Evolutionary conservation across 1,139 yeast species (phyloP).

Genomic region (Kodamaea derodonti): DNA sequence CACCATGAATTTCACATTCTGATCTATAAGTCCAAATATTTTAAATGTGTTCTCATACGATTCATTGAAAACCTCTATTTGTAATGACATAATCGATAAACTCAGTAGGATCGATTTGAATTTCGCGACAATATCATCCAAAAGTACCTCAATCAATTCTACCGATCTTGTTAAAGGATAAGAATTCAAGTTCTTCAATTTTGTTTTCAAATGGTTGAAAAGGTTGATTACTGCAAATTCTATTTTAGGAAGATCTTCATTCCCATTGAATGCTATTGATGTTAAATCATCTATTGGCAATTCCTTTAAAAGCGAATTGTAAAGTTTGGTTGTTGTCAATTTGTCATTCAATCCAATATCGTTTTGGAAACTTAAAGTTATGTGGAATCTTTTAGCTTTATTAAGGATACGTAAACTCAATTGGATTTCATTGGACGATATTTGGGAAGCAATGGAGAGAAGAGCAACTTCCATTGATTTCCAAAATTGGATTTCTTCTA

Average conservation of each 20-base stretch:
- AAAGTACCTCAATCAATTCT: conserved; percentile 57
- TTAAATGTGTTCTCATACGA: conserved; percentile 14
- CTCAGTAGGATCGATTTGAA: conserved; percentile 20
- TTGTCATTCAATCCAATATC: conserved; percentile 70
- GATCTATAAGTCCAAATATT: conserved; percentile 27
- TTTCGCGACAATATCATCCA: conserved; percentile 29
- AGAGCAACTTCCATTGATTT: conserved; percentile 64
- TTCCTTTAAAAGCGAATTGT: conserved; percentile 64
- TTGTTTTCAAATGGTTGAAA: conserved; percentile 58
- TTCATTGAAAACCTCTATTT: conserved; percentile 20
- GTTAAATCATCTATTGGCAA: conserved; percentile 64
- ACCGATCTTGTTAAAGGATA: conserved; percentile 69
- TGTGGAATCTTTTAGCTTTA: conserved; percentile 74
- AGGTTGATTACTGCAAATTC: conserved; percentile 44
- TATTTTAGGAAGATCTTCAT: conserved; percentile 37
- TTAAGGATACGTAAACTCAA: conserved; percentile 62
- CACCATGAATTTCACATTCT: conserved; percentile 33
- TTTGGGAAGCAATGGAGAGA: conserved; percentile 53
- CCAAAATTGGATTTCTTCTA: conserved; percentile 82
- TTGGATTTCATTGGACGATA: conserved; percentile 50
- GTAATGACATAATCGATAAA: conserved; percentile 24
- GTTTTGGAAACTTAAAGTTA: conserved; percentile 66
- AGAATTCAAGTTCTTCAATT: conserved; percentile 48
- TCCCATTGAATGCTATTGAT: conserved; percentile 21
- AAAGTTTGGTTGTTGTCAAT: conserved; percentile 45